Base-by-base conservation (phyloP, 139 green algal species). In the Edaphochlamys debaryana region DNA sequence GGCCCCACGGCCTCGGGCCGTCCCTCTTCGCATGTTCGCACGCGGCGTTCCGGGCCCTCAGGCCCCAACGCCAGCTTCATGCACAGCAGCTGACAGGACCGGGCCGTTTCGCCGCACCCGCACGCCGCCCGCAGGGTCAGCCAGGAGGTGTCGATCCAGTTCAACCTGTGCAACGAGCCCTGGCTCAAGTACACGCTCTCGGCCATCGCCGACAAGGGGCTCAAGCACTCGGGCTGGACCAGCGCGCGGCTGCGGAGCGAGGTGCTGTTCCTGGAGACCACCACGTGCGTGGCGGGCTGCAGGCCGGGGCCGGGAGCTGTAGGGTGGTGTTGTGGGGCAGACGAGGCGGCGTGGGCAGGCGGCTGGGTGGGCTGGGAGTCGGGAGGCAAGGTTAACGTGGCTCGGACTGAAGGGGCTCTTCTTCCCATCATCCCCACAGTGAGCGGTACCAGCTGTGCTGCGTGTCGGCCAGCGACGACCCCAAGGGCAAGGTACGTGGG, bases 111-210 rank as follows among this genome's bases (percentile, higher is more conserved):
- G n/a, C n/a, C n/a, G n/a, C n/a, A n/a, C n/a, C n/a, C n/a, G n/a
- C n/a, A n/a, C n/a, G n/a, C n/a, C n/a, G n/a, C n/a, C 54, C 1
- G 3, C 76, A 82, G 76, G 76, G 54, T 78, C 5, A 79, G 68
- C 38, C 80, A 87, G 68, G 93, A 99, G 89, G 93, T 99, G 63
- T 97, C 93, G 0, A 89, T 99, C 68, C 87, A 97, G 88, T 99
- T 97, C 93, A 99, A 98, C 91, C 89, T 99, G 79, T 96, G 89
- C 80, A 98, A 98, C 79, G 96, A 99, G 92, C 94, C 95, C 0
- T 98, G 96, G 93, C 89, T 97, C 67, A 99, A 99, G 93, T 99
- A 99, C 94, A 95, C 82, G 84, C 89, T 97, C 73, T 83, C 71
- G 0, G 90, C 89, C 15, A 91, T 99, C 30, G 95, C 94, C 0